Conservation (phyloP, 2,329 filamentous ascomycete genomes). For the Aspergillus ochraceoroseus region DNA sequence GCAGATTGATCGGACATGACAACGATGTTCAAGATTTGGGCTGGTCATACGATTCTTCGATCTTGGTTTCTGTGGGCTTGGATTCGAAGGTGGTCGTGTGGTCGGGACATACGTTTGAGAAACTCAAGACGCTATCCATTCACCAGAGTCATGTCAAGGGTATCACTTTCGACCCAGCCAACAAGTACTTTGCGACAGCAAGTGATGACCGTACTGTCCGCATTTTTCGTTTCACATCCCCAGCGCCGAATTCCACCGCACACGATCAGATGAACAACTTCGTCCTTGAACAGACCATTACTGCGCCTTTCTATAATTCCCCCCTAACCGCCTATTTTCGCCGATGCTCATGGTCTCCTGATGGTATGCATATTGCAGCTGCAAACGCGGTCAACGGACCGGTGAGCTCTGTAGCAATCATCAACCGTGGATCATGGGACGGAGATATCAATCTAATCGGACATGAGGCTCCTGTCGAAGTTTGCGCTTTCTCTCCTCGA, state of each 20-base stretch:
- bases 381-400: constrained; percentile 96
- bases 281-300: constrained; percentile 86
- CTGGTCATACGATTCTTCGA: constrained; percentile 93
- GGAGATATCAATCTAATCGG: constrained; percentile 96
- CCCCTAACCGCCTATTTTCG: constrained; percentile 96
- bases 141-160: constrained; percentile 98
- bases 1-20: constrained; percentile 89
- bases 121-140: constrained; percentile 84
- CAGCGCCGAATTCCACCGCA: constrained; percentile 81
- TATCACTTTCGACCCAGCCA: constrained; percentile 95
- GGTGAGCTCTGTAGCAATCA: constrained; percentile 93
- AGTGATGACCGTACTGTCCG: constrained; percentile 96
- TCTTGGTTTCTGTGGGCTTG: constrained; percentile 89
- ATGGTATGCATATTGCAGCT: constrained; percentile 93
- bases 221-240: constrained; percentile 90
- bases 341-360: constrained; percentile 93
- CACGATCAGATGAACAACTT: constrained; percentile 98
- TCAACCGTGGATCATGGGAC: constrained; percentile 87
- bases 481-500: constrained; percentile 92
- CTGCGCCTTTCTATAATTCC: constrained; percentile 78
- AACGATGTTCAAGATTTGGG: constrained; percentile 98
- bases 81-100: constrained; percentile 98
- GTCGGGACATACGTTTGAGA: constrained; percentile 97
- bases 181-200: constrained; percentile 98
- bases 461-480: constrained; percentile 93